Evolutionary conservation across 1,139 yeast genomes (phyloP).

Genomic region (Entelexis paramagnoliae): DNA sequence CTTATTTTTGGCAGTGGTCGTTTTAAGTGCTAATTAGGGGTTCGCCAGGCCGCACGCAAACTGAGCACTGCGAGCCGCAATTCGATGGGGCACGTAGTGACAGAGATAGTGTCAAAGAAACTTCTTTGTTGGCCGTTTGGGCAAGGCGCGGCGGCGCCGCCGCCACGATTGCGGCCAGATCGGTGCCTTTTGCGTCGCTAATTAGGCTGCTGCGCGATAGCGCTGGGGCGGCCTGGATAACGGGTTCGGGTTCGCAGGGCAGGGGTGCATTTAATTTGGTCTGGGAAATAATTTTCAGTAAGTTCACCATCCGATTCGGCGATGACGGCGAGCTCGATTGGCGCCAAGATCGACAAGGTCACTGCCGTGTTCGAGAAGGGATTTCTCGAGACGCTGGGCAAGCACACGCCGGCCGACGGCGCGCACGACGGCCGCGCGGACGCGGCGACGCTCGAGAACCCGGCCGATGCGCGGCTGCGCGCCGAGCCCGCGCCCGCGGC

Average conservation of each 20-base stretch:
- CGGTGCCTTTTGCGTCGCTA: no score
- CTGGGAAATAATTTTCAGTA: neutral
- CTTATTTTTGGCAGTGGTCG: no score
- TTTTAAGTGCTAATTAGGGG: no score
- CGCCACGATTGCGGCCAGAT: no score
- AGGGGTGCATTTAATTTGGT: neutral
- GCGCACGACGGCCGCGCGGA: neutral
- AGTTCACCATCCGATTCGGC: neutral
- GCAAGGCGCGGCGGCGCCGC: no score
- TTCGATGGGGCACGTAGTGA: no score
- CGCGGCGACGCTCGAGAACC: neutral
- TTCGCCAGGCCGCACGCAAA: no score
- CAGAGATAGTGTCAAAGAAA: no score
- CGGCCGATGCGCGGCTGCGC: neutral
- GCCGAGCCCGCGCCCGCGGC: neutral
- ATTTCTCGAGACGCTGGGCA: conserved; percentile 18
- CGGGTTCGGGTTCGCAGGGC: no score
- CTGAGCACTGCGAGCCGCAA: no score
- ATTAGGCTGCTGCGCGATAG: no score
- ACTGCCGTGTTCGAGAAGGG: conserved; percentile 16
- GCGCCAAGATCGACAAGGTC: conserved; percentile 9
- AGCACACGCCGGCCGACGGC: conserved; percentile 1
- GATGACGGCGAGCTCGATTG: neutral
- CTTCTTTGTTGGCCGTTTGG: no score
- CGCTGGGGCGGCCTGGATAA: neutral